A percentile compares a stretch with the other conserved stretches of the same genome.
These are phyloP conservation scores for Monosporascus sp. DNA, from an alignment of 2,329 filamentous ascomycete genomes.

Conservation along the genomic window DNA sequence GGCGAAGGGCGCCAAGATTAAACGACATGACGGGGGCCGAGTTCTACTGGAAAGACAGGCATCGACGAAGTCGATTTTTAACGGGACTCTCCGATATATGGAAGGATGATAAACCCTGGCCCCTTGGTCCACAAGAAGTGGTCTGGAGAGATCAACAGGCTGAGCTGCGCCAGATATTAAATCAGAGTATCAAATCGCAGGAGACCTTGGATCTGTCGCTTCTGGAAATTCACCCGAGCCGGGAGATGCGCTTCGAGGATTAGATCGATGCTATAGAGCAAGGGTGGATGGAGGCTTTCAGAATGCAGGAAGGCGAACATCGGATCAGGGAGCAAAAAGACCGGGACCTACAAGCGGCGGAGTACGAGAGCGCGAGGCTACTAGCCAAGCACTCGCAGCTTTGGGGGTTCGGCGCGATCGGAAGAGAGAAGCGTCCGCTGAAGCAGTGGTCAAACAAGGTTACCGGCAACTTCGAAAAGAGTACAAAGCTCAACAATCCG, in stretches of 20 bases:
- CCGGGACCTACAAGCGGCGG: neutral
- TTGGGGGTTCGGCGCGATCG: too few species aligned
- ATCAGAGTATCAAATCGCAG: constrained; percentile 1
- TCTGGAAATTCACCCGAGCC: constrained; percentile 2
- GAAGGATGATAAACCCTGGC: neutral
- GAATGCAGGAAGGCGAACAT: constrained; percentile 1
- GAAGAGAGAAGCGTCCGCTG: neutral
- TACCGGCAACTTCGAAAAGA: too few species aligned
- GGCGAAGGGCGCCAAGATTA: neutral
- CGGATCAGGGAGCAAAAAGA: constrained; percentile 1
- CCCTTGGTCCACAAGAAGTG: too few species aligned
- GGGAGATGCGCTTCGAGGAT: neutral
- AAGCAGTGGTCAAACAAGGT: too few species aligned
- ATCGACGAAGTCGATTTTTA: neutral
- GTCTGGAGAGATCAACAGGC: neutral
- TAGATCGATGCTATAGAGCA: constrained; percentile 8
- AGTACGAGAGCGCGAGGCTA: neutral
- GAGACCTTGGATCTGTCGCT: constrained; percentile 3
- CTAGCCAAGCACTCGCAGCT: neutral
- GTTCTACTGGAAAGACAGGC: neutral
- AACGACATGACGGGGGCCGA: neutral
- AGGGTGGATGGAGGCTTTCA: neutral
- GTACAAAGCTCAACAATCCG: neutral
- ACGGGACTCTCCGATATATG: neutral
- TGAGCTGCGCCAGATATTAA: constrained; percentile 1